Percentiles rank a stretch among this genome's conserved stretches.
Evolutionary conservation across 495 filamentous ascomycete species (phyloP).

Genomic region (Mycothermus thermophilus): DNA sequence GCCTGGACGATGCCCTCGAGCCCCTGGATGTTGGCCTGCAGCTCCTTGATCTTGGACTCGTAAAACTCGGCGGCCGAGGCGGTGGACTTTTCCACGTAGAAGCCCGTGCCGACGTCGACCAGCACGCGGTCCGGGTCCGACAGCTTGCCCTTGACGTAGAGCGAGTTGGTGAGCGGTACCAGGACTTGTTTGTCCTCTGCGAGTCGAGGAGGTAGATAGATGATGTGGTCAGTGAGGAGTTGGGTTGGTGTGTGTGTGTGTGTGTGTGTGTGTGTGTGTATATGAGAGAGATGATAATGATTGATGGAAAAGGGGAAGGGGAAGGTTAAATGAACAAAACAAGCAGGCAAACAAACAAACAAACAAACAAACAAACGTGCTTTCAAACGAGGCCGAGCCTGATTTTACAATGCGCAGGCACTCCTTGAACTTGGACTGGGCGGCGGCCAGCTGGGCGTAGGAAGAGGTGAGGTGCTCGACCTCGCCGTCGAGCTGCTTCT

Average conservation of each 20-base stretch:
- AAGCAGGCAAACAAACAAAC: neutral
- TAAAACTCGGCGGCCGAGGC: conserved; percentile 77
- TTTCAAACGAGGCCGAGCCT: conserved; percentile 32
- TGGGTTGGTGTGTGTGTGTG: neutral
- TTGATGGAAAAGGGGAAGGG: neutral
- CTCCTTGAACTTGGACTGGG: conserved; percentile 82
- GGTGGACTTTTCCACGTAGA: conserved; percentile 85
- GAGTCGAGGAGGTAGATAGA: too few species aligned
- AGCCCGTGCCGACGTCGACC: conserved; percentile 92
- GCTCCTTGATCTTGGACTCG: conserved; percentile 63
- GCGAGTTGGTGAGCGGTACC: conserved; percentile 79
- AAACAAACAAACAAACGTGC: conserved; percentile 10
- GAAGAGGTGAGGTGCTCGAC: conserved; percentile 84
- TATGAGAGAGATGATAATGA: too few species aligned
- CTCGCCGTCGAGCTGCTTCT: conserved; percentile 90
- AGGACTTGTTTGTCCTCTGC: conserved; percentile 51
- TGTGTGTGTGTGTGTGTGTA: too few species aligned
- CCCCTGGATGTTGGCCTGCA: conserved; percentile 65
- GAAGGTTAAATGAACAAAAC: neutral
- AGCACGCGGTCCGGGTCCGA: conserved; percentile 67
- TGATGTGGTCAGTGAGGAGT: too few species aligned
- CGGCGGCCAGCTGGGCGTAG: conserved; percentile 73
- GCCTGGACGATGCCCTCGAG: conserved; percentile 74
- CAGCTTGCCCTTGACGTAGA: conserved; percentile 80
- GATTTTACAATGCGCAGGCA: conserved; percentile 63